Base-by-base conservation (phyloP, 164 flowering plant species). In the Nelumbo lutea region DNA sequence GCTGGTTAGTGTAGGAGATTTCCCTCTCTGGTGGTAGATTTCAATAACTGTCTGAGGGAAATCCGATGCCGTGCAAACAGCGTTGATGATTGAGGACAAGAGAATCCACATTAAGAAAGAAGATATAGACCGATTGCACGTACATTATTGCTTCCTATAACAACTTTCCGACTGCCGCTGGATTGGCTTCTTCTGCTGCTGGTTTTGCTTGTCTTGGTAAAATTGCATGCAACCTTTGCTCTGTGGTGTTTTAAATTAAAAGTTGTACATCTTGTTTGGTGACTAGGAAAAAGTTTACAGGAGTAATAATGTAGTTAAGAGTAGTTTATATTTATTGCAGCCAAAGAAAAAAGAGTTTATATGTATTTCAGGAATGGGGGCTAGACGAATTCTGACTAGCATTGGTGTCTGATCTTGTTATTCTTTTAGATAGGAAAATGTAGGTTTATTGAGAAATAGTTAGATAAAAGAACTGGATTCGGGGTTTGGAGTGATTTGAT, bases 101-200 rank as follows among this genome's bases (percentile, higher is more conserved):
- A 97, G 96, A 39, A 71, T 93, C 58, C 80, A 79, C 70, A 88
- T 96, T 14, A 58, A 65, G 9, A 89, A 90, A 79, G 72, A 85
- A 69, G 99, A 96, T 51, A 93, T 97, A 97, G 81, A 85, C 72
- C 88, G 84, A 9, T 70, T 93, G 76, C 84, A 87, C 70, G 69
- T 96, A 9, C 98, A 96, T 64, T 64, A 84, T 96, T 83, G 96
- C 90, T 63, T 93, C 98, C 1, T 91, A 79, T 57, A 96, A 96
- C 72, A 96, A 90, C 74, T 96, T 96, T 68, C 99, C 98, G 0
- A 96, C 99, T 69, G 98, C 99, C 48, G 98, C 99, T 71, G 99
- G 99, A 1, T 77, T 96, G 78, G 99, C 99, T 73, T 96, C 99
- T 59, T 96, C 98, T 15, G 99, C 99, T 44, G 98, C 98, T 67